Base-by-base conservation (phyloP, 805 yeast species). In the Suhomyces canberraensis region DNA sequence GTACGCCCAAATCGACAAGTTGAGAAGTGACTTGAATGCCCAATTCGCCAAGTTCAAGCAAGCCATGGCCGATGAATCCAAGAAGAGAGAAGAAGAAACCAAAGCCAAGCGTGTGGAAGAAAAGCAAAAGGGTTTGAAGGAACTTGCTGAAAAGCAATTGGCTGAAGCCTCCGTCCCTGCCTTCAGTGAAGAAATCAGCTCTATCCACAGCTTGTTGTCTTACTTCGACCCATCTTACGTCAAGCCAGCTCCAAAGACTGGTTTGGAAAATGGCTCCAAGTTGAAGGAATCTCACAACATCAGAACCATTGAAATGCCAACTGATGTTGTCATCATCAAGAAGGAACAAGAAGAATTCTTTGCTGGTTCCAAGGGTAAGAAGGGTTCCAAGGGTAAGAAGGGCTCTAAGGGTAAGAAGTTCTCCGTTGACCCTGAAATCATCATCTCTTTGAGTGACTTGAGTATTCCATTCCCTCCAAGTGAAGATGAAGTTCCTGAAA, bases 131-230 rank as follows among this genome's bases (percentile, higher is more conserved):
- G 72, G 72, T 53, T 68, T 75, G 58, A 73, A 73, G 64, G 79
- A 73, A 51, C 35, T 36, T 17, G 84, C 82, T 39, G 87, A 86
- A 50, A 71, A 76, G 54, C 78, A 78, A 54, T 77, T 85, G 69
- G 75, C 79, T 35, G 84, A 79, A 45, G 89, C 89, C 31, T 78
- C 84, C 18, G 65, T 66, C 50, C 96, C 98, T 19, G 98, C 97
- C 18, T 90, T 84, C 66, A 78, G 82, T 41, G 66, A 66, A 30
- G 95, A 93, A 66, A 82, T 91, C 52, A 73, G 73, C 47, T 70
- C 82, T 45, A 84, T 93, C 53, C 86, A 89, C 61, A 68, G 75
- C 37, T 72, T 89, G 57, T 72, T 90, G 58, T 55, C 66, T 25
- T 77, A 77, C 63, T 86, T 93, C 50, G 95, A 89, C 56, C 93